Conservation (phyloP, 1,284 basidiomycete genomes). For the Melanopsichium pennsylvanicum region DNA sequence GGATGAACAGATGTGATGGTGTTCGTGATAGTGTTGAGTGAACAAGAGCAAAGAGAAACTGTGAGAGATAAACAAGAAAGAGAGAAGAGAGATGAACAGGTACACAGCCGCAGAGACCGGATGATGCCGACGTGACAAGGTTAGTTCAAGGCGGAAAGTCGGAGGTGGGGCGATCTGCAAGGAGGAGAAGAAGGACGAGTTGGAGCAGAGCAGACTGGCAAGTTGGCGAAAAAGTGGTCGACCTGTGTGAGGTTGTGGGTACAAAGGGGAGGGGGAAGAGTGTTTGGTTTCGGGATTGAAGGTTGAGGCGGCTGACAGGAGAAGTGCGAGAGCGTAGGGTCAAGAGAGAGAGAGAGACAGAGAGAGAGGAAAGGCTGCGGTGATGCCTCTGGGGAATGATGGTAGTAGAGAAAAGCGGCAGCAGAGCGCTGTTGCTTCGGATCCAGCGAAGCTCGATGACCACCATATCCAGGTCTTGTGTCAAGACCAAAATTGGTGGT, state of each 20-base stretch:
- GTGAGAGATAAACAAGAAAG: constrained; percentile 8
- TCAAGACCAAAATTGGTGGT: too few relatives aligned
- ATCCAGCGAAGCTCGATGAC: background rate
- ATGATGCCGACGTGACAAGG: background rate
- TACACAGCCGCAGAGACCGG: constrained; percentile 18
- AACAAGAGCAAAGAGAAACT: constrained; percentile 3
- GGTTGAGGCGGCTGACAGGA: constrained; percentile 9
- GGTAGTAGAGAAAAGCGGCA: constrained; percentile 3
- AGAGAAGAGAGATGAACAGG: constrained; percentile 16
- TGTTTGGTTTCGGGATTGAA: constrained; percentile 18
- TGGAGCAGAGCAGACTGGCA: background rate
- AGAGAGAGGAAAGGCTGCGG: constrained; percentile 9
- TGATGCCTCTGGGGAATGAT: constrained; percentile 1
- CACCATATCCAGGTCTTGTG: constrained; percentile 15
- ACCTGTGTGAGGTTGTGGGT: too few relatives aligned
- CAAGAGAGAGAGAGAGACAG: background rate
- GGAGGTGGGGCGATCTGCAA: constrained; percentile 17
- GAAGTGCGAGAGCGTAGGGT: too few relatives aligned
- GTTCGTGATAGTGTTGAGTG: background rate
- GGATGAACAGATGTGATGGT: background rate
- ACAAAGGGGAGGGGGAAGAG: too few relatives aligned
- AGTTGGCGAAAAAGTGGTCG: too few relatives aligned
- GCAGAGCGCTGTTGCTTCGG: constrained; percentile 3
- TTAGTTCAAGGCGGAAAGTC: constrained; percentile 7
- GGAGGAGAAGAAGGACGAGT: constrained; percentile 8